Evolutionary conservation across 2,329 filamentous ascomycete genomes (phyloP), one percentile per base, ranked within the genome.

Genomic region (Penicillium sumatraense): DNA sequence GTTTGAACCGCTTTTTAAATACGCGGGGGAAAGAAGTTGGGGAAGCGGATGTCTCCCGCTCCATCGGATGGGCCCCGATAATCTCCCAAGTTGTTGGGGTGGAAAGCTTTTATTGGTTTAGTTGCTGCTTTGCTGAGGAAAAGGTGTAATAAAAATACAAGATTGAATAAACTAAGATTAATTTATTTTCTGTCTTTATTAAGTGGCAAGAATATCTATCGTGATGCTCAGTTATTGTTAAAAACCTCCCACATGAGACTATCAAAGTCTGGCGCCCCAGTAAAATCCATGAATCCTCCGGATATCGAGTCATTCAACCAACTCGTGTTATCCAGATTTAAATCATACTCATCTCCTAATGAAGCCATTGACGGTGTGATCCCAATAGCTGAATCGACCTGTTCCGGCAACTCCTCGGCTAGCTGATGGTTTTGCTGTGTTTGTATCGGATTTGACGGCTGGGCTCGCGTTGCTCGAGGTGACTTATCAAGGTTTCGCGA

Each of bases 191-290:
- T n/a, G n/a, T n/a, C n/a, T n/a, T n/a, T n/a, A n/a, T n/a, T n/a
- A n/a, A n/a, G n/a, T n/a, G n/a, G n/a, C n/a, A n/a, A n/a, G n/a
- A n/a, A n/a, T n/a, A n/a, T n/a, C n/a, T n/a, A n/a, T n/a, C n/a
- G n/a, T n/a, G n/a, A n/a, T n/a, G 10, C 21, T 59, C 38, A 44
- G 50, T 49, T 60, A 47, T 23, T 55, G 31, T 62, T 58, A 45
- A 70, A 66, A 4, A 70, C 49, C 21, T 69, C 68, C 57, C 66
- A 67, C 60, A 72, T 68, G 8, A 70, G 57, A 31, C 60, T 62
- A 49, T 70, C 69, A 40, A 71, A 67, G 45, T 71, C 65, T 5
- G 65, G 61, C 36, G 62, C 59, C 1, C 65, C 68, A 18, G 54
- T 54, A 53, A 67, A 61, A 41, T 68, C 64, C 54, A 64, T 58